Percentiles rank a stretch among this genome's conserved stretches.
Conservation (phyloP, 2,329 filamentous ascomycete species). For the Colletotrichum sp. region DNA sequence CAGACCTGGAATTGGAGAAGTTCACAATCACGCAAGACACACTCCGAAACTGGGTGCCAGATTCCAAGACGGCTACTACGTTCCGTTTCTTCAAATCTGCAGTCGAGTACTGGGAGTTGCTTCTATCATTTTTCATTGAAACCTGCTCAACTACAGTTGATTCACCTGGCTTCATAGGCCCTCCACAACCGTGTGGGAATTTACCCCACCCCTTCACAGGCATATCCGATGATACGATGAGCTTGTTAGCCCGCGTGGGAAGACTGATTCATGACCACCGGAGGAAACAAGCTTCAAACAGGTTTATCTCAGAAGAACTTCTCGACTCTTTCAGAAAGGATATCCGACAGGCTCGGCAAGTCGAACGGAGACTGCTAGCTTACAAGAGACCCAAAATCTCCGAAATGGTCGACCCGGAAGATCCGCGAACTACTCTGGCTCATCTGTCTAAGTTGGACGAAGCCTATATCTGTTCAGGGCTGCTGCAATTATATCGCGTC, state of each 20-base stretch:
- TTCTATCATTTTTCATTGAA: neutral
- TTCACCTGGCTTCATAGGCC: neutral
- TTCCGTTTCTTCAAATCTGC: neutral
- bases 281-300: rapidly evolving
- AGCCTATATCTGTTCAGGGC: neutral
- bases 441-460: neutral
- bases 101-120: neutral
- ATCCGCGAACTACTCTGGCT: neutral
- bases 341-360: neutral
- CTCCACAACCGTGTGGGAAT: neutral
- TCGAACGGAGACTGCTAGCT: neutral
- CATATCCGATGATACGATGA: neutral
- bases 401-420: neutral
- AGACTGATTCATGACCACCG: neutral
- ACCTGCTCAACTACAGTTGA: neutral
- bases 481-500: neutral
- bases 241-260: neutral
- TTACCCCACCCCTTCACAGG: neutral
- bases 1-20: neutral
- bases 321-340: neutral
- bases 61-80: neutral
- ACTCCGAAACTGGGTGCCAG: neutral
- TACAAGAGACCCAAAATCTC: neutral
- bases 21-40: neutral
- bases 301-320: neutral